Conservation (phyloP, 306 rosid genomes). For the Gastrolobium bilobum region DNA sequence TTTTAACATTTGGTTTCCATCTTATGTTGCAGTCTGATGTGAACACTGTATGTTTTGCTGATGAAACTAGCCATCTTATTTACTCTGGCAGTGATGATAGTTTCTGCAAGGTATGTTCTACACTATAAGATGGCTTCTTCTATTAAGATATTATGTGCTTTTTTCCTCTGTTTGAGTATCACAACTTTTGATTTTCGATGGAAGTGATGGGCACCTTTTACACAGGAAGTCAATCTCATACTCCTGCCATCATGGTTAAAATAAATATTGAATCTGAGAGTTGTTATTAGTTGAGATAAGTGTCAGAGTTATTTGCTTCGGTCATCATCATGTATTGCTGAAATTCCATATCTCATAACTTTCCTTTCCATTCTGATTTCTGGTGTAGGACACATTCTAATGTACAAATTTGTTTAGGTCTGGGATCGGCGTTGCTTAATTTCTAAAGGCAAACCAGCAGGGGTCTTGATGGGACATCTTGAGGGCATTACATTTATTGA, state of each 20-base stretch:
- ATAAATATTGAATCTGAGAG: constrained; percentile 26
- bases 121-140: constrained; percentile 28
- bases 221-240: constrained; percentile 29
- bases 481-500: constrained; percentile 94
- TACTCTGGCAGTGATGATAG: constrained; percentile 98
- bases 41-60: constrained; percentile 94
- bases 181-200: constrained; percentile 26
- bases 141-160: constrained; percentile 16
- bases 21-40: constrained; percentile 80
- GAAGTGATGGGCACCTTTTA: constrained; percentile 32
- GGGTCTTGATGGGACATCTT: constrained; percentile 84
- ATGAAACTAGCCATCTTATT: constrained; percentile 92
- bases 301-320: constrained; percentile 30
- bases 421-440: constrained; percentile 94
- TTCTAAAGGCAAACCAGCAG: constrained; percentile 74
- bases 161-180: constrained; percentile 25
- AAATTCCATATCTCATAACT: constrained; percentile 11
- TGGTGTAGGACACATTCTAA: constrained; percentile 13
- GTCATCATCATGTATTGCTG: constrained; percentile 7
- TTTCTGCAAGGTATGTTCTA: constrained; percentile 81
- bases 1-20: constrained; percentile 48
- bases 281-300: constrained; percentile 22
- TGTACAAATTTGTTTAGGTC: constrained; percentile 64
- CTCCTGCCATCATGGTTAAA: constrained; percentile 11
- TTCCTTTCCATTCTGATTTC: neutral